phyloP scores from a whole-genome alignment of 345 rosid species.

The Atalantia buxifolia region DNA sequence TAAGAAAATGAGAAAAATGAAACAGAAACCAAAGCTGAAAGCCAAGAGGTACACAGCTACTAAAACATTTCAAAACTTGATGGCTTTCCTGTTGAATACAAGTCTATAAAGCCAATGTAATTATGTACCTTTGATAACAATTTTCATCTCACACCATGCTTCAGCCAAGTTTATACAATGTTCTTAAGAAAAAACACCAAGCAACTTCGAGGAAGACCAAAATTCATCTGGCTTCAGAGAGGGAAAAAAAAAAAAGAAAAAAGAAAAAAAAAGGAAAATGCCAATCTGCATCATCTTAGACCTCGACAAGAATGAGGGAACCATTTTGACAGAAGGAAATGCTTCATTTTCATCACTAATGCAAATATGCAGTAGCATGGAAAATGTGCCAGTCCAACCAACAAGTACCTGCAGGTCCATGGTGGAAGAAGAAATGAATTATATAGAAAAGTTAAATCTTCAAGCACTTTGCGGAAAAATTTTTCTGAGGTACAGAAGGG shows the following conservation, averaged over 20 bases:
- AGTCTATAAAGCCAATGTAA: no score
- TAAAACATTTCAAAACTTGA: no score
- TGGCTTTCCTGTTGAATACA: no score
- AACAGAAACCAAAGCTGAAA: no score
- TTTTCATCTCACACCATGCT: neutral
- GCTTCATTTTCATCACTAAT: slow-evolving; percentile 34
- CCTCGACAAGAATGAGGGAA: slow-evolving; percentile 35
- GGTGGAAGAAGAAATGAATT: neutral
- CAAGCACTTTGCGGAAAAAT: neutral
- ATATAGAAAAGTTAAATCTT: neutral
- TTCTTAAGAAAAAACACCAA: neutral
- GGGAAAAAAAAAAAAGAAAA: no score
- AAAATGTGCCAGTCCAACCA: slow-evolving; percentile 49
- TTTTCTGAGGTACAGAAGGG: neutral
- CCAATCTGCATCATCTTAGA: neutral
- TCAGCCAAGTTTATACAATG: neutral
- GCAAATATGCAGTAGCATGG: slow-evolving; percentile 56
- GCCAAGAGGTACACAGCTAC: no score
- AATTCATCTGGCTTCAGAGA: no score
- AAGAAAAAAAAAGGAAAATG: neutral
- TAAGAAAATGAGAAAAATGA: no score
- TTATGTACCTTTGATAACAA: neutral
- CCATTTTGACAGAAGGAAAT: slow-evolving; percentile 42
- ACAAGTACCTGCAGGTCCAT: slow-evolving; percentile 45
- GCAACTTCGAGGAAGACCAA: no score